Base-by-base conservation (phyloP, 2,329 filamentous ascomycete genomes). In the Beauveria sp. region DNA sequence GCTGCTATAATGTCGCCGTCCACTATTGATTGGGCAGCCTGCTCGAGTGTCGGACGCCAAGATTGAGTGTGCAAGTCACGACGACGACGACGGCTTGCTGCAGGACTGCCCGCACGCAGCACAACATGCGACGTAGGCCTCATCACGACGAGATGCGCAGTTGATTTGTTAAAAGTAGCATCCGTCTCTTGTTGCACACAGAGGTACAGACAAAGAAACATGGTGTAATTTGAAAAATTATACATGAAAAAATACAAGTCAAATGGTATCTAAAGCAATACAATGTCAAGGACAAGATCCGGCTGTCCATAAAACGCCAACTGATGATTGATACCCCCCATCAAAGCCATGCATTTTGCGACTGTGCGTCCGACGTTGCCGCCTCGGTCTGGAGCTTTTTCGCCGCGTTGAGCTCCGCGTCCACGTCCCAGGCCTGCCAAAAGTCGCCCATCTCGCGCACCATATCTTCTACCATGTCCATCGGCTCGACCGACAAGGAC, bases 381-480 rank as follows among this genome's bases (percentile, higher is more conserved):
- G 58, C 43, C 53, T 65, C 40, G 24, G 49, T 57, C 24, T 63
- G 53, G 58, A 62, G 45, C 64, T 66, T 69, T 7, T 69, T 68
- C 9, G 68, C 70, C 61, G 70, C 63, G 0, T 71, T 69, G 9
- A 79, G 67, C 60, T 79, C 75, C 1, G 64, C 66, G 43, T 75
- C 73, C 46, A 75, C 67, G 53, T 75, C 67, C 71, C 70, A 76
- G 16, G 68, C 64, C 56, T 73, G 67, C 48, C 74, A 65, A 53
- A 74, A 69, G 51, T 74, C 73, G 34, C 69, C 69, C 68, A 76
- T 73, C 57, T 75, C 73, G 12, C 69, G 67, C 61, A 76, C 71
- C 50, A 76, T 67, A 42, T 76, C 73, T 38, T 75, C 72, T 3
- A 74, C 70, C 65, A 75, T 68, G 55, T 75, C 73, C 49, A 72